A percentile compares a stretch with the other conserved stretches of the same genome.
Evolutionary conservation across 73 alveolate species (phyloP).

Genomic region (Urostyla sp.): DNA sequence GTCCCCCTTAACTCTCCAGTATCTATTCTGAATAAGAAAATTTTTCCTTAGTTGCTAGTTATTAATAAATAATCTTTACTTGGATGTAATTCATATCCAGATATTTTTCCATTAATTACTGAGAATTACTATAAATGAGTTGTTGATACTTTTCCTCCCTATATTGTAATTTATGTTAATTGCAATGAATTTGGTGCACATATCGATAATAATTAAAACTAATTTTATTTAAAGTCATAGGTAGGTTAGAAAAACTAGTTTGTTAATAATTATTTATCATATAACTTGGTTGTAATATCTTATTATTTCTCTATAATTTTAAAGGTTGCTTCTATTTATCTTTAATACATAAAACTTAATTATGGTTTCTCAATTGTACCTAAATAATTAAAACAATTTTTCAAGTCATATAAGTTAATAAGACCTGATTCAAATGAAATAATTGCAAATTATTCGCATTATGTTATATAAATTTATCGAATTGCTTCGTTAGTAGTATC

Average conservation of each 20-base stretch:
- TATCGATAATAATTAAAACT: background rate
- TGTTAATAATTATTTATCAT: background rate
- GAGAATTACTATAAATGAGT: constrained; percentile 4
- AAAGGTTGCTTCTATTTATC: constrained; percentile 33
- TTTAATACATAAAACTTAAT: constrained; percentile 26
- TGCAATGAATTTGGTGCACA: constrained; percentile 13
- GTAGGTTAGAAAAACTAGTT: background rate
- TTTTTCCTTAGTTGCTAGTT: constrained; percentile 55
- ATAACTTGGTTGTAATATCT: background rate
- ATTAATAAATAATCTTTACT: constrained; percentile 69
- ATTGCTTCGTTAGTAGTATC: constrained; percentile 2
- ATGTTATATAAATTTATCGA: constrained; percentile 29
- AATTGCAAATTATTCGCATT: constrained; percentile 31
- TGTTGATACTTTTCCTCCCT: background rate
- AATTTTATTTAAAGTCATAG: too few species aligned
- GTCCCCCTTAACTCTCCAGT: constrained; percentile 84
- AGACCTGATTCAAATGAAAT: constrained; percentile 48
- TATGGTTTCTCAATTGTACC: constrained; percentile 40
- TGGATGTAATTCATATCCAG: constrained; percentile 78
- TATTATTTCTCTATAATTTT: constrained; percentile 7
- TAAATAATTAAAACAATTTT: constrained; percentile 17
- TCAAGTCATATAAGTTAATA: constrained; percentile 44
- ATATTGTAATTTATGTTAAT: background rate
- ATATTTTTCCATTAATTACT: constrained; percentile 61
- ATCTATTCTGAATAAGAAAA: constrained; percentile 64